A percentile compares a stretch with the other conserved stretches of the same genome.
Conservation (phyloP, 1,284 basidiomycete species). For the Pseudozyma tsukubaensis region DNA sequence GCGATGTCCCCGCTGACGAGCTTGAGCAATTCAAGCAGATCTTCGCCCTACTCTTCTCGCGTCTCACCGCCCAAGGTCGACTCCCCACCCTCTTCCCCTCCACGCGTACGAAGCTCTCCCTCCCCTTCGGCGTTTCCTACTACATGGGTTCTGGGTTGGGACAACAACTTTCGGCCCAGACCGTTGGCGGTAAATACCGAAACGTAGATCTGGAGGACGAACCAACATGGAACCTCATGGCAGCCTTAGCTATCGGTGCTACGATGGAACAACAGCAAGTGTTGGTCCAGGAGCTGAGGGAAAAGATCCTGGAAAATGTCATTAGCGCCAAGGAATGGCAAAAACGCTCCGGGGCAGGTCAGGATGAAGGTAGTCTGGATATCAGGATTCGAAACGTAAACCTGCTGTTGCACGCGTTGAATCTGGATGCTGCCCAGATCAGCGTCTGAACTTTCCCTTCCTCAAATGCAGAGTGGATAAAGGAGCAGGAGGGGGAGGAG, state of each 20-base stretch:
- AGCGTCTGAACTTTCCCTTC: conserved; percentile 44
- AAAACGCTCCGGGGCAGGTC: conserved; percentile 38
- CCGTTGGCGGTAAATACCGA: conserved; percentile 49
- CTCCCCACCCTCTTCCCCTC: conserved; percentile 89
- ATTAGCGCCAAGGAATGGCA: conserved; percentile 74
- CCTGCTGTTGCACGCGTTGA: conserved; percentile 64
- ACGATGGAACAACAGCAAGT: conserved; percentile 84
- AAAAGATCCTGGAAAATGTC: conserved; percentile 91
- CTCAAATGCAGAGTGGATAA: not conserved
- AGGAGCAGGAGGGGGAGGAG: not conserved
- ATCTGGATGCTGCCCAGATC: conserved; percentile 67
- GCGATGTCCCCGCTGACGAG: conserved; percentile 75
- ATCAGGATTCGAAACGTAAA: conserved; percentile 66
- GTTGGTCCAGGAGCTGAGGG: conserved; percentile 85
- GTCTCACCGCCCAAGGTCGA: conserved; percentile 75
- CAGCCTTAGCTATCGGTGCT: conserved; percentile 86
- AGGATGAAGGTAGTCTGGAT: conserved; percentile 32
- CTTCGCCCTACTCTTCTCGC: conserved; percentile 84
- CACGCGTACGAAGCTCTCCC: conserved; percentile 76
- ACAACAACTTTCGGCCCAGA: conserved; percentile 28
- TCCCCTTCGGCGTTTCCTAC: conserved; percentile 72
- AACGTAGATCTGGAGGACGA: conserved; percentile 82
- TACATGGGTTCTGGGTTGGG: conserved; percentile 55
- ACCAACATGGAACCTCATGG: conserved; percentile 91
- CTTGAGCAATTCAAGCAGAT: conserved; percentile 79